A percentile compares a stretch with the other conserved stretches of the same genome.
phyloP scores from a whole-genome alignment of 2,329 filamentous ascomycete genomes.

The Fusarium concolor region DNA sequence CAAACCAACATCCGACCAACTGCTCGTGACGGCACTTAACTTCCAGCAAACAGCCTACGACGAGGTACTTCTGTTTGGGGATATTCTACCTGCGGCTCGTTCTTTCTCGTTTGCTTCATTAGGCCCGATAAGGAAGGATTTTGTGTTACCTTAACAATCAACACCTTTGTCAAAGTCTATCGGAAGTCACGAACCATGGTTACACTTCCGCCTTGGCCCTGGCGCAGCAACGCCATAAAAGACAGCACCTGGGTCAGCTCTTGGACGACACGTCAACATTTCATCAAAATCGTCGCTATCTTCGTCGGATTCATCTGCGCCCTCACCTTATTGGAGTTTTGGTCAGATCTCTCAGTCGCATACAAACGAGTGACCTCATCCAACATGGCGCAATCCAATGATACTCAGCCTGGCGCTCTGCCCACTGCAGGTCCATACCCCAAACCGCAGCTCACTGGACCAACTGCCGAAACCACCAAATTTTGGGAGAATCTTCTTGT shows the following conservation, averaged over 20 bases:
- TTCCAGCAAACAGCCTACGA: too few relatives aligned
- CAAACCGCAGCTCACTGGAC: constrained; percentile 21
- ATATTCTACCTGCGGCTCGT: neutral
- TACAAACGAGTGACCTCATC: constrained; percentile 26
- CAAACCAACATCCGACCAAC: neutral
- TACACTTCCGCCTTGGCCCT: constrained; percentile 19
- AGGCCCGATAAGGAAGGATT: accelerated
- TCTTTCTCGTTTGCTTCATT: neutral
- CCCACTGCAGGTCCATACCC: neutral
- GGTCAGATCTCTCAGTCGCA: constrained; percentile 18
- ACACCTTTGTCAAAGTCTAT: neutral
- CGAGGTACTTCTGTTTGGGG: too few relatives aligned
- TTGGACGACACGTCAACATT: constrained; percentile 20
- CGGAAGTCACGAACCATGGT: neutral
- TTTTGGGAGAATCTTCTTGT: constrained; percentile 32
- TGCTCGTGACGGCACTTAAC: neutral
- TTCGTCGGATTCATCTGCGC: constrained; percentile 28
- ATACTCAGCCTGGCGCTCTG: neutral
- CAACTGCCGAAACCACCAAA: constrained; percentile 21
- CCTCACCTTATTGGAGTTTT: constrained; percentile 38
- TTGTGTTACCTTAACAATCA: neutral
- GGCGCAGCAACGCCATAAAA: constrained; percentile 10
- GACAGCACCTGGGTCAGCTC: constrained; percentile 4
- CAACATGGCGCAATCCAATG: neutral
- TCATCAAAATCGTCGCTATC: constrained; percentile 19